Base-by-base conservation (phyloP, 1,139 yeast species). In the Pichia sp. region DNA sequence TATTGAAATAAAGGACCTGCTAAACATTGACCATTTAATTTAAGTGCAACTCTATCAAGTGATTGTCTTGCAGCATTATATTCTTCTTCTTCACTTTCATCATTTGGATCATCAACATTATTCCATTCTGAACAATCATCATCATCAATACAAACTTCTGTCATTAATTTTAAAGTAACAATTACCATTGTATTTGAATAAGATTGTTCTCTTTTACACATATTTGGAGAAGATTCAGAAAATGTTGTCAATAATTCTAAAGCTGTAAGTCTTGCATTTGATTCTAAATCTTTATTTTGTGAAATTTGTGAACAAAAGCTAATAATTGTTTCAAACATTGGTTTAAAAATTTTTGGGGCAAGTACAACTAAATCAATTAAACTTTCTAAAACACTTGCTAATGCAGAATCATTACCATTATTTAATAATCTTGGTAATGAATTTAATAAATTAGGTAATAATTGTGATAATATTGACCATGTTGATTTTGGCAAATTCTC, bases 1-100 rank as follows among this genome's bases (percentile, higher is more conserved):
- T 80, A 85, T 59, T 83, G 87, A 67, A 92, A 92, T 48, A 92
- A 70, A 24, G 96, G 95, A 24, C 82, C 82, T 16, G 95, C 94
- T 52, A 92, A 72, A 9, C 83, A 73, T 59, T 82, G 83, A 36
- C 97, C 97, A 35, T 86, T 90, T 45, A 92, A 72, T 58, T 79
- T 82, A 55, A 92, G 74, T 2, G 96, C 76, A 25, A 89, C 84
- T 64, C 98, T 80, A 63, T 92, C 98, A 53, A 94, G 71, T 24
- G 96, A 79, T 66, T 87, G 96, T 63, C 96, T 84, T 6, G 96
- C 97, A 46, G 95, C 95, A 55, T 86, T 89, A 61, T 86, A 85
- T 51, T 85, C 89, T 60, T 92, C 97, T 47, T 84, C 94, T 4
- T 52, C 55, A 43, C 87, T 96, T 41, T 79, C 82, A 34, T 81